Evolutionary conservation across 2,329 filamentous ascomycete species (phyloP).

Genomic region (Zasmidium angulare): DNA sequence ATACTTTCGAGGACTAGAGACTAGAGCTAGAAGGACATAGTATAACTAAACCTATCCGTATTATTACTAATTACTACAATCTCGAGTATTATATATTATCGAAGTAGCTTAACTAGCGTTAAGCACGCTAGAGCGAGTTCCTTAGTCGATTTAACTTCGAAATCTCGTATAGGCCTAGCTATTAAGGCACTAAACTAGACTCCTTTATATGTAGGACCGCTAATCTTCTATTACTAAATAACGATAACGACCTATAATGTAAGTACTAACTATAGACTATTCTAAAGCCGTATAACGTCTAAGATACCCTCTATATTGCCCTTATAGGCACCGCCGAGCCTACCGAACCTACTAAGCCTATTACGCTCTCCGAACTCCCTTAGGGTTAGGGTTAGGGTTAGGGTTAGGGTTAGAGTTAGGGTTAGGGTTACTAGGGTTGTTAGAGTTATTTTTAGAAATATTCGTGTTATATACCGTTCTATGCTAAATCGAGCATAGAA

Average conservation of each 20-base stretch:
- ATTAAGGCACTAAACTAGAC: not conserved
- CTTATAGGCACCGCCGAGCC: not conserved
- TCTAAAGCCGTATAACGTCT: not conserved
- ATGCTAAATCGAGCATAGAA: too few species aligned
- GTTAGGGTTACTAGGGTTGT: not conserved
- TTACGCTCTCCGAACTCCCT: not conserved
- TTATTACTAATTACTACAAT: slow-evolving; percentile 1
- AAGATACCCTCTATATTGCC: not conserved
- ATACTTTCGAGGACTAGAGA: slow-evolving; percentile 1
- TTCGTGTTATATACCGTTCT: too few species aligned
- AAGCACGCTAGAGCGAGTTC: not conserved
- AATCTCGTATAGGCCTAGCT: not conserved
- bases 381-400: not conserved
- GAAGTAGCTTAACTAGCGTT: not conserved
- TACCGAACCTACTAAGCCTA: not conserved
- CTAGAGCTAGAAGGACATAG: not conserved
- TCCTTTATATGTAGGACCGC: not conserved
- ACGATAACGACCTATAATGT: not conserved
- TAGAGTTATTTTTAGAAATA: not conserved
- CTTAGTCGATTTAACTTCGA: not conserved
- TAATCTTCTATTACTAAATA: not conserved
- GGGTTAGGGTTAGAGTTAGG: too few species aligned
- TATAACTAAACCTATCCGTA: not conserved
- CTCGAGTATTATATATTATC: slow-evolving; percentile 3
- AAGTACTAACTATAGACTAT: not conserved